Percentiles rank a stretch among this genome's conserved stretches.
Conservation (phyloP, 192 early-diverging fungal species). For the Obelidium mucronatum region DNA sequence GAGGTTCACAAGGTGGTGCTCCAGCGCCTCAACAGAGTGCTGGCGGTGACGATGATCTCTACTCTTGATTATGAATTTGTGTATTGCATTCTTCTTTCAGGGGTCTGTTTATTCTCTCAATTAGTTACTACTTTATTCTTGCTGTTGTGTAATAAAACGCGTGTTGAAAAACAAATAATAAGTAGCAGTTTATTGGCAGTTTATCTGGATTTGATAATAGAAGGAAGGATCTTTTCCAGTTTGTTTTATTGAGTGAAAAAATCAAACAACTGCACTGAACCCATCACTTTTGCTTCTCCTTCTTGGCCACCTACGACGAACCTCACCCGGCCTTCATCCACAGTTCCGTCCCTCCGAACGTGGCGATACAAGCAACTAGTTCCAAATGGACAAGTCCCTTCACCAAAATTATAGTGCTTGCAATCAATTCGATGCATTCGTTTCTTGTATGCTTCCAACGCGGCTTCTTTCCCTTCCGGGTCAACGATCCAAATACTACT, state of each 20-base stretch:
- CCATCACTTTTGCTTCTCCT: constrained; percentile 46
- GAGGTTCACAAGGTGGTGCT: constrained; percentile 36
- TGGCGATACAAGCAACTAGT: constrained; percentile 61
- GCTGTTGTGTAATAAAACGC: too few relatives aligned
- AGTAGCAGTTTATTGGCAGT: too few relatives aligned
- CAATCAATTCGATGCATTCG: constrained; percentile 56
- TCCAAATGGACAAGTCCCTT: constrained; percentile 61
- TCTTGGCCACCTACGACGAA: constrained; percentile 41
- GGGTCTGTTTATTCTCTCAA: background rate
- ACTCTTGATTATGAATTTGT: constrained; percentile 62
- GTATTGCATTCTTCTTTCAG: background rate
- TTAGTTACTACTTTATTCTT: background rate
- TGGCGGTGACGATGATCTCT: constrained; percentile 80
- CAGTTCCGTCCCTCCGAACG: constrained; percentile 45
- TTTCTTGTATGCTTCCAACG: constrained; percentile 55
- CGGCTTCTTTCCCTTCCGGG: constrained; percentile 42
- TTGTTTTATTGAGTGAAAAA: constrained; percentile 35
- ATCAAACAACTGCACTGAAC: constrained; percentile 46
- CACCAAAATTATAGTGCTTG: constrained; percentile 54
- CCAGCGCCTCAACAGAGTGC: constrained; percentile 19
- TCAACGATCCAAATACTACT: constrained; percentile 49
- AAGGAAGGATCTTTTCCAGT: too few relatives aligned
- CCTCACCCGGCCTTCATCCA: constrained; percentile 43
- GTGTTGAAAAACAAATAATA: too few relatives aligned
- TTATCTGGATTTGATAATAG: too few relatives aligned